Conservation (phyloP, 768 basidiomycete genomes). For the Mycena rosella region DNA sequence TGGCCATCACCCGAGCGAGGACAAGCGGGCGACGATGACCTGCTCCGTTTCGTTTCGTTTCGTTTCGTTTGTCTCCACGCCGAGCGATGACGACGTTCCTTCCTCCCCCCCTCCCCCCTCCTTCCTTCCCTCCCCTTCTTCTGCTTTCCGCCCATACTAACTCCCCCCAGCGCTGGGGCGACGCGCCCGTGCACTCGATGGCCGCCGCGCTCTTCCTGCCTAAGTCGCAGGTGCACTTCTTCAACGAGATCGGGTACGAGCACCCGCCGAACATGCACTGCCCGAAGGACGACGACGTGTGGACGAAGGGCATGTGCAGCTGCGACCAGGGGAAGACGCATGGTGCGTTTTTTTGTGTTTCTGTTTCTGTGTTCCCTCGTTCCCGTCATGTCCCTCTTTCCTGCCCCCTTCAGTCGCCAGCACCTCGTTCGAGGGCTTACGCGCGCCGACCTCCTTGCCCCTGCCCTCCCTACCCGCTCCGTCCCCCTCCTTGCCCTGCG, state of each 20-base stretch:
- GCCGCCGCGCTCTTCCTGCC: conserved; percentile 73
- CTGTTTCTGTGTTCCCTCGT: not conserved
- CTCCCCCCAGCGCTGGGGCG: conserved; percentile 66
- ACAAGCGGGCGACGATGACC: too few species aligned
- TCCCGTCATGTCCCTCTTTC: conserved; percentile 3
- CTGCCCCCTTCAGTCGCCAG: too few species aligned
- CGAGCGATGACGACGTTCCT: too few species aligned
- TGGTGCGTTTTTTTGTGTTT: conserved; percentile 58
- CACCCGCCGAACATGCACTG: conserved; percentile 70
- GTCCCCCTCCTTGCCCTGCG: too few species aligned
- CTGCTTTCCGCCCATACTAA: not conserved
- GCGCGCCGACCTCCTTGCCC: too few species aligned
- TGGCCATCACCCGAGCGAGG: too few species aligned
- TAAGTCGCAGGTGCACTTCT: conserved; percentile 65
- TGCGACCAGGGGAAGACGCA: conserved; percentile 68
- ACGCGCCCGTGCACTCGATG: conserved; percentile 79
- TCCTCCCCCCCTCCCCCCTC: not conserved
- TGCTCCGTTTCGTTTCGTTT: too few species aligned
- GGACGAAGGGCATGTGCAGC: conserved; percentile 58
- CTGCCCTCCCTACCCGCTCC: too few species aligned
- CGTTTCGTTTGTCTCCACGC: too few species aligned
- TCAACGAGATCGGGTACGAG: conserved; percentile 48
- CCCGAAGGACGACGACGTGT: conserved; percentile 48
- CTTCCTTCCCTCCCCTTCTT: not conserved
- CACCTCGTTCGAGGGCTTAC: too few species aligned